phyloP scores from a whole-genome alignment of 2,329 filamentous ascomycete genomes.

The Alternaria rosae region DNA sequence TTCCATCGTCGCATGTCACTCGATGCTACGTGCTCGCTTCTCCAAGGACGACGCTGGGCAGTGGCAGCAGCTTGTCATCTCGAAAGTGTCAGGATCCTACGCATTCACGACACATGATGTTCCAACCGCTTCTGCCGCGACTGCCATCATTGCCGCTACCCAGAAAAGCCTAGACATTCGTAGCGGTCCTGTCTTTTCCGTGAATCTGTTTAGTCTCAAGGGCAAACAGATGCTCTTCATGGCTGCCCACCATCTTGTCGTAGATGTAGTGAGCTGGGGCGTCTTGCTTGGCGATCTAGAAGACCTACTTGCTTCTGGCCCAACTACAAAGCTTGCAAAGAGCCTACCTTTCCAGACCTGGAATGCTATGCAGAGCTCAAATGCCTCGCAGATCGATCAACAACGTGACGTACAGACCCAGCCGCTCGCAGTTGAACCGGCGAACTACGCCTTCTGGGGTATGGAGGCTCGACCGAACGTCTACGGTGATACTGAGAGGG shows the following conservation, averaged over 20 bases:
- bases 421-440: slow-evolving; percentile 22
- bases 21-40: slow-evolving; percentile 47
- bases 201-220: slow-evolving; percentile 28
- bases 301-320: slow-evolving; percentile 32
- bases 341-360: slow-evolving; percentile 42
- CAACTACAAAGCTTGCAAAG: slow-evolving; percentile 21
- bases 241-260: slow-evolving; percentile 42
- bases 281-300: slow-evolving; percentile 43
- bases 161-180: slow-evolving; percentile 41
- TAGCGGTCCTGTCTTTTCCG: slow-evolving; percentile 40
- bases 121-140: slow-evolving; percentile 7
- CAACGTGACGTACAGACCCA: slow-evolving; percentile 17
- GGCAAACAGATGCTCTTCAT: slow-evolving; percentile 39
- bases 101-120: slow-evolving; percentile 26
- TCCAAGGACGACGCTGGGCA: slow-evolving; percentile 14
- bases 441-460: slow-evolving; percentile 41
- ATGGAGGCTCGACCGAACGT: slow-evolving; percentile 37
- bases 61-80: slow-evolving; percentile 35
- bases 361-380: slow-evolving; percentile 33
- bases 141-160: slow-evolving; percentile 25
- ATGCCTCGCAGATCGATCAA: slow-evolving; percentile 23
- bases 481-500: slow-evolving; percentile 41
- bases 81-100: slow-evolving; percentile 24
- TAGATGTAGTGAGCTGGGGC: slow-evolving; percentile 47
- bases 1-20: slow-evolving; percentile 38